Evolutionary conservation across 257 asterid species (phyloP).

Genomic region (Salvia hispanica): DNA sequence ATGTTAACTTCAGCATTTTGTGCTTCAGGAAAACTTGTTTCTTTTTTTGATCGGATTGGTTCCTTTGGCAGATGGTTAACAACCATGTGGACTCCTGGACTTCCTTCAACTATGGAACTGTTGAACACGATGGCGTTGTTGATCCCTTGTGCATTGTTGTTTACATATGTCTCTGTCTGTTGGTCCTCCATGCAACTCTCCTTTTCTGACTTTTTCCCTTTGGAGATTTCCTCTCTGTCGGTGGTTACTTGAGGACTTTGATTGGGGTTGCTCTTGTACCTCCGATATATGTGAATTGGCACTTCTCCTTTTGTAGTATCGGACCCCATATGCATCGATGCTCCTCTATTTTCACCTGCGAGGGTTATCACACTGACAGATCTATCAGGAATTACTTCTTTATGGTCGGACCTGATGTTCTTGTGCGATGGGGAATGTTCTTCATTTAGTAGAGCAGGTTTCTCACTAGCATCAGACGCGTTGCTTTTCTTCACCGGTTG

Average conservation of each 20-base stretch:
- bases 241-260: conserved; percentile 45
- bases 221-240: conserved; percentile 49
- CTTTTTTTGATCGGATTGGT: conserved; percentile 32
- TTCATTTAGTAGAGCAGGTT: conserved; percentile 40
- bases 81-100: conserved; percentile 72
- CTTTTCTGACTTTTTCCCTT: conserved; percentile 33
- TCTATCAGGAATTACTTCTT: too few relatives aligned
- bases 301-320: too few relatives aligned
- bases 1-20: conserved; percentile 50
- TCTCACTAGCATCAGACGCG: conserved; percentile 20
- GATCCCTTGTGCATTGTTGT: conserved; percentile 77
- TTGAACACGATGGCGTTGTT: conserved; percentile 76
- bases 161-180: conserved; percentile 51
- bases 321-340: too few relatives aligned
- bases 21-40: conserved; percentile 27
- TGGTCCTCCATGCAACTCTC: conserved; percentile 43
- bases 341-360: too few relatives aligned
- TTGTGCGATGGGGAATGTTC: conserved; percentile 39
- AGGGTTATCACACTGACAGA: too few relatives aligned
- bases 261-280: too few relatives aligned
- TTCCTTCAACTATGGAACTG: conserved; percentile 55
- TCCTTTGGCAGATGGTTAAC: conserved; percentile 39
- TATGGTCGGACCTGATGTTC: conserved; percentile 35
- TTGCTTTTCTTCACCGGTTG: conserved; percentile 33
- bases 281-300: too few relatives aligned